A percentile compares a stretch with the other conserved stretches of the same genome.
Evolutionary conservation across 257 asterid genomes (phyloP).

Genomic region (Przewalskia tangutica): DNA sequence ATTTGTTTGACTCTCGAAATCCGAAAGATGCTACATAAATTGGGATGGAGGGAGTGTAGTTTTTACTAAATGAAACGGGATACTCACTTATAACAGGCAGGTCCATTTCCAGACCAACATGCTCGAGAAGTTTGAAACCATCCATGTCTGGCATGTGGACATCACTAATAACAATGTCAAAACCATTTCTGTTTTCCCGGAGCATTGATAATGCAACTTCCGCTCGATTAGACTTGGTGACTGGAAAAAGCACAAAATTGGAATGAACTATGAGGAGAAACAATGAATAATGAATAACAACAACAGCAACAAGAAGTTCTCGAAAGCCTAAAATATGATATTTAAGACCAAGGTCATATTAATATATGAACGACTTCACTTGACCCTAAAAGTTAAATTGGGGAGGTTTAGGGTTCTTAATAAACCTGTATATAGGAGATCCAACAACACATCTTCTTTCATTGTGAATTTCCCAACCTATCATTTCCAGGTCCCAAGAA

Average conservation of each 20-base stretch:
- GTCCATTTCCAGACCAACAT: slow-evolving; percentile 88
- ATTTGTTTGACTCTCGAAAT: too few relatives aligned
- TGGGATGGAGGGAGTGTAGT: not conserved
- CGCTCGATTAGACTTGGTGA: slow-evolving; percentile 71
- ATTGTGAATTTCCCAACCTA: not conserved
- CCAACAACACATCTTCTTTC: not conserved
- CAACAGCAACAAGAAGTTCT: not conserved
- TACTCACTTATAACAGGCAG: slow-evolving; percentile 91
- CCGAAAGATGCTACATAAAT: too few relatives aligned
- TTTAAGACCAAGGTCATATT: not conserved
- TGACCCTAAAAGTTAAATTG: not conserved
- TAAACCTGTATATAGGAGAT: not conserved
- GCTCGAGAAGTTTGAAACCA: slow-evolving; percentile 89
- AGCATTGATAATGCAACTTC: slow-evolving; percentile 64
- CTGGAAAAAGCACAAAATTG: slow-evolving; percentile 27
- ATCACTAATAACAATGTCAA: slow-evolving; percentile 80
- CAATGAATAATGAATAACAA: not conserved
- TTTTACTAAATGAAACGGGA: not conserved
- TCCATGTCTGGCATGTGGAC: slow-evolving; percentile 99
- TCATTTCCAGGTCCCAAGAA: not conserved
- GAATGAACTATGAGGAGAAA: not conserved
- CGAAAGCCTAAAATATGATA: not conserved
- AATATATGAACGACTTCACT: not conserved
- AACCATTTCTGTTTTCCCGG: slow-evolving; percentile 64
- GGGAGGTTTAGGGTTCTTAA: not conserved